These are phyloP conservation scores for Nothophytophthora sp. DNA, from an alignment of 352 stramenopile species.

Conservation along the genomic window DNA sequence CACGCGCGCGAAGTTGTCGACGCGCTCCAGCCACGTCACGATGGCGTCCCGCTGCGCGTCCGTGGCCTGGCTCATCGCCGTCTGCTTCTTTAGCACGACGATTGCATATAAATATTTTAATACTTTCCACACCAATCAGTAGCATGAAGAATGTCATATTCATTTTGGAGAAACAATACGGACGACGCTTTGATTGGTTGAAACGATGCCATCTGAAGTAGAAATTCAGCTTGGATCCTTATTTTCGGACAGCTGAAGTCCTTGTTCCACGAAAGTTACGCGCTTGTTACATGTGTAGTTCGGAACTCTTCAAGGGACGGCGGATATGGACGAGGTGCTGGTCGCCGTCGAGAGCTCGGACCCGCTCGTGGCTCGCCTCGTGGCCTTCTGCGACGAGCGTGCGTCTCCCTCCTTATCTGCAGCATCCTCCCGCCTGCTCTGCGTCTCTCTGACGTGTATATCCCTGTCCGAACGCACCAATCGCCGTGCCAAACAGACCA, in stretches of 20 bases:
- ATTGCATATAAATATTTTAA: too few species aligned
- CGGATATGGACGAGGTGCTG: conserved; percentile 43
- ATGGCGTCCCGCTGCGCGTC: conserved; percentile 18
- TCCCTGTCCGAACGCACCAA: too few species aligned
- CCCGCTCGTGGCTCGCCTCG: conserved; percentile 36
- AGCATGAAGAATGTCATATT: too few species aligned
- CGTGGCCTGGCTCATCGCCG: background rate
- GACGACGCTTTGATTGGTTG: too few species aligned
- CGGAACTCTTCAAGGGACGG: conserved; percentile 16
- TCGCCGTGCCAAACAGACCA: conserved; percentile 19
- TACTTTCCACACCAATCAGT: too few species aligned
- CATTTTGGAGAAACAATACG: too few species aligned
- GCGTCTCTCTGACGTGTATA: background rate
- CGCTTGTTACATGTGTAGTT: too few species aligned
- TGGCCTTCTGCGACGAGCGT: conserved; percentile 42
- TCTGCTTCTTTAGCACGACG: background rate
- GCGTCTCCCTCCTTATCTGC: background rate
- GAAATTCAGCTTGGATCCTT: too few species aligned
- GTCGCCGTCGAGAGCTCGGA: conserved; percentile 45
- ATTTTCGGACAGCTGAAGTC: conserved; percentile 11
- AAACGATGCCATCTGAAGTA: too few species aligned
- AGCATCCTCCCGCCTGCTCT: background rate
- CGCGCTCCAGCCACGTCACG: conserved; percentile 17
- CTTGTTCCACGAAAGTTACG: too few species aligned
- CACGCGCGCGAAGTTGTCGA: conserved; percentile 11